Evolutionary conservation across 2,329 filamentous ascomycete genomes (phyloP), one percentile per base, ranked within the genome.

Genomic region (Cadophora sp.): DNA sequence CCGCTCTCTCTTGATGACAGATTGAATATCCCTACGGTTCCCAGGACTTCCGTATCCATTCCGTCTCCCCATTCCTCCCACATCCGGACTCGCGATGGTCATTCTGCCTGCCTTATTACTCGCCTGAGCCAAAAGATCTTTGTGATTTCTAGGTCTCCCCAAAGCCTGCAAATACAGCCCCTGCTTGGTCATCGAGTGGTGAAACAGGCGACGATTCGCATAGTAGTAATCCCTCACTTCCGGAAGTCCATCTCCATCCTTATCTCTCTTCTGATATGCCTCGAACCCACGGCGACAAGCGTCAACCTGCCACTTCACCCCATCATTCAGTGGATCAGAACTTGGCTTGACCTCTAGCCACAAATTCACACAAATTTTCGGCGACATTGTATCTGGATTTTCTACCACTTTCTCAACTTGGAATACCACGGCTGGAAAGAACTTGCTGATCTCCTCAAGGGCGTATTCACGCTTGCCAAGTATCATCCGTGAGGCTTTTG

Each of bases 341-440:
- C 22, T 43, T 3, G 9, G 2, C 20, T 62, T 62, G 7, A 62
- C 36, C 20, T 62, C 45, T 8, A 62, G 47, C 59, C 59, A 62
- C 8, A 51, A 51, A 9, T 18, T 33, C 27, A 8, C 41, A 14
- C 9, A 5, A 16, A 2, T 39, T 3, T 39, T n/a, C 11, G 18
- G n/a, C 9, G 14, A 13, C 8, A n/a, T 36, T 16, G 59, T 4
- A 16, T 20, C 56, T 27, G 16, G 33, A 8, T 13, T n/a, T 3
- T 22, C 14, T 9, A 20, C 5, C 9, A 18, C 18, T 16, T 20
- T 7, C n/a, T 51, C 47, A 5, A 62, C 9, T 6, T 51, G 45
- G n/a, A 62, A 39, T 4, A 62, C 47, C 6, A 62, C 18, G 20
- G 45, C 59, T 11, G 59, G 59, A 16, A 62, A 62, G 47, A 53